A percentile compares a stretch with the other conserved stretches of the same genome.
Conservation (phyloP, 2,329 filamentous ascomycete species). For the Exserohilum rostratum region DNA sequence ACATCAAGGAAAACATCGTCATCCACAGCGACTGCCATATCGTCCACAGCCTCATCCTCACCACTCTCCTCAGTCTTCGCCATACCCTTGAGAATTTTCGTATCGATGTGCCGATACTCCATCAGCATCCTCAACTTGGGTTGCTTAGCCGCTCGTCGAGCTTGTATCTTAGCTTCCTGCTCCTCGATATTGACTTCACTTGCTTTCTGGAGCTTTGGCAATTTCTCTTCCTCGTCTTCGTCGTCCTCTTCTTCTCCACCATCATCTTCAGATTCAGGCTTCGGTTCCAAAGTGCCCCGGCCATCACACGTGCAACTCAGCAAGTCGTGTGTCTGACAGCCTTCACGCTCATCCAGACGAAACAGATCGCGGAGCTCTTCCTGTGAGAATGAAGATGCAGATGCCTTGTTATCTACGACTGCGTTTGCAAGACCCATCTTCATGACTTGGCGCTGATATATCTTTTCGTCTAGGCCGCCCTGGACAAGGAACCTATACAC, state of each 20-base stretch:
- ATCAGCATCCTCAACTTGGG: conserved; percentile 59
- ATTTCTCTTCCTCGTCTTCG: conserved; percentile 26
- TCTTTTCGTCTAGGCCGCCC: conserved; percentile 75
- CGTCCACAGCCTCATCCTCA: conserved; percentile 29
- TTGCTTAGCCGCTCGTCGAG: conserved; percentile 43
- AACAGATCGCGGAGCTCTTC: conserved; percentile 73
- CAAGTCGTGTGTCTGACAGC: conserved; percentile 72
- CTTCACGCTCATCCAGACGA: conserved; percentile 64
- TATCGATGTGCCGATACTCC: conserved; percentile 61
- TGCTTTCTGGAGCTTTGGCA: conserved; percentile 44
- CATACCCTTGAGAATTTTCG: conserved; percentile 30
- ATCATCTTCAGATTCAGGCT: conserved; percentile 22
- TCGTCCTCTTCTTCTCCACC: conserved; percentile 30
- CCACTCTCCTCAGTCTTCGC: background rate
- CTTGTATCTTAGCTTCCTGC: conserved; percentile 52
- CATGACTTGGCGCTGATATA: conserved; percentile 74
- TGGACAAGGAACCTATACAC: conserved; percentile 73
- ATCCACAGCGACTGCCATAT: conserved; percentile 50
- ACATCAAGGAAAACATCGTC: conserved; percentile 59
- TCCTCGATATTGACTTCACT: conserved; percentile 55
- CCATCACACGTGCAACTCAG: conserved; percentile 68
- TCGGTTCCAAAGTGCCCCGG: conserved; percentile 48
- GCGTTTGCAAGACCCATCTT: conserved; percentile 74
- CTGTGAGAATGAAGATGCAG: conserved; percentile 65
- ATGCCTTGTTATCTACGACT: conserved; percentile 70